Evolutionary conservation across 768 basidiomycete species (phyloP).

Genomic region (Hygrocybe coccinea): DNA sequence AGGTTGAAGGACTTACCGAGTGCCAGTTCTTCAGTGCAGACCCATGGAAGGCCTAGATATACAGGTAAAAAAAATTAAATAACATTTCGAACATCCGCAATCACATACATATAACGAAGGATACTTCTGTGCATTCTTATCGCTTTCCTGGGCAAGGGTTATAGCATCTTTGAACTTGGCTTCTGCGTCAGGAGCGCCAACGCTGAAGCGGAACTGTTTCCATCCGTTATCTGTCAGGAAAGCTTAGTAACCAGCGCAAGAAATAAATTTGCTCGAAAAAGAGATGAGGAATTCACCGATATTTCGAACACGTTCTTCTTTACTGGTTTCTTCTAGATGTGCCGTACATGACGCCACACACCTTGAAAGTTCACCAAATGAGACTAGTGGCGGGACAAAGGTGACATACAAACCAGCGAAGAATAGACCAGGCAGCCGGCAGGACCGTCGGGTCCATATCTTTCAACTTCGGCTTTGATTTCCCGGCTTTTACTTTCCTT

Average conservation of each 20-base stretch:
- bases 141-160: slow-evolving; percentile 31
- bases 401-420: slow-evolving; percentile 48
- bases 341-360: slow-evolving; percentile 71
- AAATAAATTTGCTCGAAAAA: neutral
- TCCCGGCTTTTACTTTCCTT: slow-evolving; percentile 45
- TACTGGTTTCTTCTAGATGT: slow-evolving; percentile 58
- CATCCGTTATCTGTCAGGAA: slow-evolving; percentile 38
- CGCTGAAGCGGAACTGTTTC: slow-evolving; percentile 66
- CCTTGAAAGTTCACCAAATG: slow-evolving; percentile 31
- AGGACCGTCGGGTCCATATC: slow-evolving; percentile 46
- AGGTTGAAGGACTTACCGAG: slow-evolving; percentile 39
- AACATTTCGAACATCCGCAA: neutral
- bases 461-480: slow-evolving; percentile 48
- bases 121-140: slow-evolving; percentile 41
- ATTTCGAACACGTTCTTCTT: slow-evolving; percentile 51
- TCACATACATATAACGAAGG: slow-evolving; percentile 43
- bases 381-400: neutral
- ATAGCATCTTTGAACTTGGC: slow-evolving; percentile 54
- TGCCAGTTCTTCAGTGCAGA: slow-evolving; percentile 66
- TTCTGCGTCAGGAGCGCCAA: slow-evolving; percentile 68
- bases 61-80: neutral
- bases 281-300: slow-evolving; percentile 37
- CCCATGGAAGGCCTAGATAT: slow-evolving; percentile 62
- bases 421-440: slow-evolving; percentile 60
- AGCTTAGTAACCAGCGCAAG: neutral